Conservation (phyloP, 441 rosid genomes). For the Arabidopsis lyrata region DNA sequence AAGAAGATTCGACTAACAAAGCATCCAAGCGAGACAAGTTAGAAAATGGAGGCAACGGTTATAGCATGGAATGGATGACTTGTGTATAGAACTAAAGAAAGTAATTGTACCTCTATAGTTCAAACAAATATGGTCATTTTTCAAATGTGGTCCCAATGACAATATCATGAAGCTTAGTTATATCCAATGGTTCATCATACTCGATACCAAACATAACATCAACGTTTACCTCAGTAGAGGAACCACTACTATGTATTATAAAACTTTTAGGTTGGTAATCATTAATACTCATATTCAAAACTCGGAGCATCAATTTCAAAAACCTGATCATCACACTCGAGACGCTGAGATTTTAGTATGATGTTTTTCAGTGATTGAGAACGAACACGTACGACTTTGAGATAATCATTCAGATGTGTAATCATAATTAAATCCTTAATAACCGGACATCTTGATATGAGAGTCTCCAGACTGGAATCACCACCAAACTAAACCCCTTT, state of each 20-base stretch:
- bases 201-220: neutral
- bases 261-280: neutral
- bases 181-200: neutral
- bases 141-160: neutral
- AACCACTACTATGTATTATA: neutral
- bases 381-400: neutral
- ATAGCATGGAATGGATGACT: neutral
- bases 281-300: neutral
- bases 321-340: neutral
- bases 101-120: neutral
- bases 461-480: neutral
- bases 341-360: neutral
- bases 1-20: neutral
- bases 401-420: neutral
- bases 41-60: constrained; percentile 1
- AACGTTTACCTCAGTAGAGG: neutral
- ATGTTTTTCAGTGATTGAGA: constrained; percentile 20
- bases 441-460: constrained; percentile 15
- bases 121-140: neutral
- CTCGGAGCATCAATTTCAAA: neutral
- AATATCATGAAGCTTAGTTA: neutral
- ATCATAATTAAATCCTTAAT: neutral
- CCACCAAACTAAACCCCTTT: neutral
- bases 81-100: neutral
- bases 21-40: constrained; percentile 2